A percentile compares a stretch with the other conserved stretches of the same genome.
phyloP scores from a whole-genome alignment of 306 rosid genomes.

The Casuarina equisetifolia region DNA sequence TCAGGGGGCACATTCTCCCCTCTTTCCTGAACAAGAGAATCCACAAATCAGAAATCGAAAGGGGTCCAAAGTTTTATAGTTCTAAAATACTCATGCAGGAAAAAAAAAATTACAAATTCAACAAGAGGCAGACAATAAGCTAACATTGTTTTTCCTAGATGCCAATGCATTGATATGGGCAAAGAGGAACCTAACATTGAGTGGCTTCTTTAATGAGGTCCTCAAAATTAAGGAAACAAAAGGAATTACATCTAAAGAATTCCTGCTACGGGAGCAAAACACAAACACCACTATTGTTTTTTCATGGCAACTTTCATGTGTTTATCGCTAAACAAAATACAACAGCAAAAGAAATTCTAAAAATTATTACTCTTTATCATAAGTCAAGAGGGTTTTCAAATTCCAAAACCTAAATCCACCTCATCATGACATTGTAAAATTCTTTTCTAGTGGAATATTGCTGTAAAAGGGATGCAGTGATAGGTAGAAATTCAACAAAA shows the following conservation, averaged over 20 bases:
- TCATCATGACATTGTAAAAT: constrained; percentile 9
- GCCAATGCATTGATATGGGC: not conserved
- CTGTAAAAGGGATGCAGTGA: constrained; percentile 5
- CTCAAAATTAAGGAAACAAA: not conserved
- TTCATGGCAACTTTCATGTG: not conserved
- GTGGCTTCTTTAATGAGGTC: not conserved
- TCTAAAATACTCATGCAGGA: not conserved
- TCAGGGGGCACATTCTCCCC: constrained; percentile 98
- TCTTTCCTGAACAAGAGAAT: constrained; percentile 70
- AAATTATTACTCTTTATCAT: not conserved
- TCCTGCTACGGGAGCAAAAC: not conserved
- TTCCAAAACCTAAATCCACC: not conserved
- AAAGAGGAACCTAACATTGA: not conserved
- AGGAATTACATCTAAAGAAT: not conserved
- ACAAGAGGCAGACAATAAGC: not conserved
- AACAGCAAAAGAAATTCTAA: not conserved
- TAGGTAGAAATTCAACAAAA: not conserved
- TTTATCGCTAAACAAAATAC: not conserved
- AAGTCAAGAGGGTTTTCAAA: not conserved
- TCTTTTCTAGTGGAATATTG: constrained; percentile 11
- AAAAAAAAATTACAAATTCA: not conserved
- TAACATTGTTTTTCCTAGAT: not conserved
- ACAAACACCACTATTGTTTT: not conserved
- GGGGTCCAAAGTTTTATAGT: constrained; percentile 18
- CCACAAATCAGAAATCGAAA: constrained; percentile 29